phyloP scores from a whole-genome alignment of 495 filamentous ascomycete species.

The Cercophora samala region DNA sequence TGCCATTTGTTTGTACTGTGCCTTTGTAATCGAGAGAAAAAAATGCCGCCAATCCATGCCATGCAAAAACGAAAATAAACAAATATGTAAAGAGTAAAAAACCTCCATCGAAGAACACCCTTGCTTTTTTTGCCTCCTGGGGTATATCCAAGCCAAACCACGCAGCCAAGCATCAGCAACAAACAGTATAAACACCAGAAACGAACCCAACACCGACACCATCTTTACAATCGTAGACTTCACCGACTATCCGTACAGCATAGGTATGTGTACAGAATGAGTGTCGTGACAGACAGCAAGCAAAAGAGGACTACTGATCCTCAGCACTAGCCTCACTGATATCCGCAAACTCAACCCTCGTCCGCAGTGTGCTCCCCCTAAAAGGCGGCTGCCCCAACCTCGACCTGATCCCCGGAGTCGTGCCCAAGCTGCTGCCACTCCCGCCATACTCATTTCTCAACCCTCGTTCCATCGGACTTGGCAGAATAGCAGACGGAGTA shows the following conservation, averaged over 20 bases:
- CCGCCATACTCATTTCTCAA: constrained; percentile 24
- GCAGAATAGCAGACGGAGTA: constrained; percentile 32
- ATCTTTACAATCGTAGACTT: no score
- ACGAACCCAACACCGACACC: not conserved
- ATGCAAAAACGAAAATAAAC: constrained; percentile 3
- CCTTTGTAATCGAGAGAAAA: not conserved
- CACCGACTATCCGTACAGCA: no score
- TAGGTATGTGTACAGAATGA: no score
- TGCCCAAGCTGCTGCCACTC: not conserved
- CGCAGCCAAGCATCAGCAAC: not conserved
- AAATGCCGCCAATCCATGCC: constrained; percentile 9
- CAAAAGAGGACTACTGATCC: constrained; percentile 11
- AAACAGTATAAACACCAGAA: constrained; percentile 1
- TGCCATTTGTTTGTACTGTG: not conserved
- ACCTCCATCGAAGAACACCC: not conserved
- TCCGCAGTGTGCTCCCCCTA: constrained; percentile 9
- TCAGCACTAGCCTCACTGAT: constrained; percentile 30
- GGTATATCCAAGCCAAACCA: constrained; percentile 22
- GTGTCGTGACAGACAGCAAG: not conserved
- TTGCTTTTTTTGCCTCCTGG: constrained; percentile 2
- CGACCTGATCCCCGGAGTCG: not conserved
- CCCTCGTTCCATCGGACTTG: constrained; percentile 31
- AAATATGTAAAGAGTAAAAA: not conserved
- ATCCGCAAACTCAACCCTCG: constrained; percentile 30
- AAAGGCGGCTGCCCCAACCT: not conserved